Percentiles rank a stretch among this genome's conserved stretches.
phyloP scores from a whole-genome alignment of 2,329 filamentous ascomycete genomes.

The Colletotrichum nymphaeae region DNA sequence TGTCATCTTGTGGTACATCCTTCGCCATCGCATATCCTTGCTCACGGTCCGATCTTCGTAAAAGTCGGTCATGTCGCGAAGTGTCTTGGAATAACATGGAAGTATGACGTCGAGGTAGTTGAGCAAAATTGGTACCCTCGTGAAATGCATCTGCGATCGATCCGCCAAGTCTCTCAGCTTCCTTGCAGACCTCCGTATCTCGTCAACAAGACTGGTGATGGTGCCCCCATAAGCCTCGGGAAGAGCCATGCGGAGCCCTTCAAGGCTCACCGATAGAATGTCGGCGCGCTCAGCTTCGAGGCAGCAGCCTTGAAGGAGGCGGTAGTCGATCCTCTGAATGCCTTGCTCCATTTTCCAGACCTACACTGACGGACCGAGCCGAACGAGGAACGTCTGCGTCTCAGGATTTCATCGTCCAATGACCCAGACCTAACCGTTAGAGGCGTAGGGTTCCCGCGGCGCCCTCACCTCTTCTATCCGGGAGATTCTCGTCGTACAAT shows the following conservation, averaged over 20 bases:
- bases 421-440: background rate
- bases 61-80: slow-evolving; percentile 63
- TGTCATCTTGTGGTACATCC: slow-evolving; percentile 68
- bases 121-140: slow-evolving; percentile 61
- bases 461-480: background rate
- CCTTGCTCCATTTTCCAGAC: slow-evolving; percentile 36
- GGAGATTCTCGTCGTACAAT: background rate
- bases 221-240: slow-evolving; percentile 57
- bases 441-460: background rate
- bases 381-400: slow-evolving; percentile 7
- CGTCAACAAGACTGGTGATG: slow-evolving; percentile 59
- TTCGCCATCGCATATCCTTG: slow-evolving; percentile 65
- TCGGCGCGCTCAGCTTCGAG: slow-evolving; percentile 65
- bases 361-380: background rate
- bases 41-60: slow-evolving; percentile 62
- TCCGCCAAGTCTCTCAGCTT: slow-evolving; percentile 67
- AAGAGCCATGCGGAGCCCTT: slow-evolving; percentile 60
- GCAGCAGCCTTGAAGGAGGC: slow-evolving; percentile 64
- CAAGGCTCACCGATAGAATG: slow-evolving; percentile 57
- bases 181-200: slow-evolving; percentile 56
- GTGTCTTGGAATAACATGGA: slow-evolving; percentile 63
- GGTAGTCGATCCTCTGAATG: slow-evolving; percentile 42
- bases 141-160: slow-evolving; percentile 61
- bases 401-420: slow-evolving; percentile 10
- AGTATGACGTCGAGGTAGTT: slow-evolving; percentile 68